Evolutionary conservation across 108 stramenopile genomes (phyloP).

Genomic region (Stephanodiscus minutulus): DNA sequence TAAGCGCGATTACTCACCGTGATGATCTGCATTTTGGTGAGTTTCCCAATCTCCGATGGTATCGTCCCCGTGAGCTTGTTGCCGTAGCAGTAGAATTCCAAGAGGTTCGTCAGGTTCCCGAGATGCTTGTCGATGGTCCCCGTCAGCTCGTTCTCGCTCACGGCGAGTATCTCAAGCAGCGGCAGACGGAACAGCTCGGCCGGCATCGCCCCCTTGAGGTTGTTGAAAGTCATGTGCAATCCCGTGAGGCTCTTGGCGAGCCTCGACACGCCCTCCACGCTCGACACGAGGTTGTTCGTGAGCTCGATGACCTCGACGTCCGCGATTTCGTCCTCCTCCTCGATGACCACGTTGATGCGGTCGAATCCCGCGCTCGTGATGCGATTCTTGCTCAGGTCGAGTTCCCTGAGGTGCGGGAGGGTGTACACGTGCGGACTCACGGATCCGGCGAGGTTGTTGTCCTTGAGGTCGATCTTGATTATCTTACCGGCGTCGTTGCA

Average conservation of each 20-base stretch:
- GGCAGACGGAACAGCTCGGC: conserved; percentile 34
- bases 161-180: conserved; percentile 26
- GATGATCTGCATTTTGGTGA: conserved; percentile 53
- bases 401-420: conserved; percentile 22
- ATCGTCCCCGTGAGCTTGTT: conserved; percentile 59
- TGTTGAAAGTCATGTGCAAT: conserved; percentile 58
- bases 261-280: conserved; percentile 24
- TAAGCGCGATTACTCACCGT: conserved; percentile 19
- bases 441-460: conserved; percentile 65
- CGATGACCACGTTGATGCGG: conserved; percentile 16
- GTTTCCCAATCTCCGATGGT: conserved; percentile 46
- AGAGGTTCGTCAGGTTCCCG: conserved; percentile 42
- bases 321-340: not conserved
- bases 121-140: conserved; percentile 52
- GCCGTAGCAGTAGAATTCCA: conserved; percentile 58
- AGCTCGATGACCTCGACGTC: conserved; percentile 24
- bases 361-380: conserved; percentile 46
- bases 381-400: conserved; percentile 39
- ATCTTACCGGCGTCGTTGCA: conserved; percentile 38
- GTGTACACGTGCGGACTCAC: conserved; percentile 47
- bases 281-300: conserved; percentile 40
- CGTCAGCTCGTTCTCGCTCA: conserved; percentile 44
- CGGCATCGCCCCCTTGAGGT: conserved; percentile 48
- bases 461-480: conserved; percentile 57
- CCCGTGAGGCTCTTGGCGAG: conserved; percentile 39